Base-by-base conservation (phyloP, 176 grass and related monocot genomes). In the Poa annua region DNA sequence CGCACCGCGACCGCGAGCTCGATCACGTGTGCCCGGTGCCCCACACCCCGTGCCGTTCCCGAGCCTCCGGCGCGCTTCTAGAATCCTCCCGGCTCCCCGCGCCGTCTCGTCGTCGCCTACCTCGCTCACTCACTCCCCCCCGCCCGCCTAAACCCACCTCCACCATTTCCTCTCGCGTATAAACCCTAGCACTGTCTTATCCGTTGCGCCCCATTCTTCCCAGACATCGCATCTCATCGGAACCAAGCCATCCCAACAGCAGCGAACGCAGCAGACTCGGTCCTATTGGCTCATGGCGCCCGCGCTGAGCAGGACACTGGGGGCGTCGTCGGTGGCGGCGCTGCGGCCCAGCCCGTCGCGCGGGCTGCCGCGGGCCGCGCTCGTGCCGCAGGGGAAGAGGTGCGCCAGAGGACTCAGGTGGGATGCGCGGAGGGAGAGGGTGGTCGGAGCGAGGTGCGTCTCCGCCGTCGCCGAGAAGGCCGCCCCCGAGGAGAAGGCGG, bases 381-480 rank as follows among this genome's bases (percentile, higher is more conserved):
- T 83, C 39, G 53, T 75, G 74, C 66, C 84, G 22, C 84, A 68
- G 45, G 47, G 77, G 54, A 69, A 34, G 19, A 63, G 56, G 74
- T 35, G 26, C 73, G 84, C 71, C 76, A 71, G 81, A 35, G 91
- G 83, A 17, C 75, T 93, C 51, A 54, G 82, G 82, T 95, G 91
- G 85, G 86, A 92, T 49, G 65, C 68, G 36, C 42, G 62, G 33
- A 75, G 67, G 62, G 85, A 48, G 19, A 34, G 88, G 82, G 74
- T 66, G 60, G 71, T 83, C 16, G 32, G 42, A 25, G 74, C 90
- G 38, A 86, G 91, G 89, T 95, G 92, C 47, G 92, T 85, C 13
- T 89, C 96, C 1, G 96, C 88, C 33, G 90, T 98, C 59, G 89
- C 92, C 7, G 92, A 95, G 76, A 95, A 95, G 86, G 16, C 79